Evolutionary conservation across 1,139 yeast genomes (phyloP), one percentile per base, ranked within the genome.

Genomic region (Geotrichum histeridarum): DNA sequence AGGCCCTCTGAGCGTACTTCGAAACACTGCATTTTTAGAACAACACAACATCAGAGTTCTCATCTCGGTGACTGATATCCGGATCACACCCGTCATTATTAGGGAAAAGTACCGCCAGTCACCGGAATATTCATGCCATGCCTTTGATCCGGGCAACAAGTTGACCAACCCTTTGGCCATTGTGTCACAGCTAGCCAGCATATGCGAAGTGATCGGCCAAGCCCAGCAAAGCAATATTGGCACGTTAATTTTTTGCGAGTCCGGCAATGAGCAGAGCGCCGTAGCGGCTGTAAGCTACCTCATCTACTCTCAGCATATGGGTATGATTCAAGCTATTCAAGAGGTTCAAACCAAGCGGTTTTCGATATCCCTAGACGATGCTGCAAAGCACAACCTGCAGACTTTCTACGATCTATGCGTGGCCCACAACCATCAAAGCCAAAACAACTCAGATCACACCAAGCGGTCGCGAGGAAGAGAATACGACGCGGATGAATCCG

Each of bases 211-310:
- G n/a, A 59, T 63, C 22, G 15, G 37, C 14, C 37, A 53, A 48
- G 48, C 57, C 47, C 36, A 54, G 50, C 56, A 53, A n/a, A 33
- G 42, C 9, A 57, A 57, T 11, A 60, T 60, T 7, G 50, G 61
- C 2, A 60, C 60, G 2, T 55, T 67, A 33, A 54, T 69, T 14
- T 64, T 64, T 43, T 69, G 72, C 49, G 72, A 69, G 52, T 61
- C 69, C 4, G 72, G 72, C n/a, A 69, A 69, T 56, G 67, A 67
- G 41, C 55, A 57, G 22, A 60, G 67, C 14, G 71, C 70, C 2
- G 61, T 68, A 0, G 69, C 66, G 0, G 67, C 64, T 1, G 63
- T 63, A 15, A 70, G 70, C 8, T 67, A 66, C 52, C 30, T 67
- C 38, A 67, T 68, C 47, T 57, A 58, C 46, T 50, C 58, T 22